Base-by-base conservation (phyloP, 2,329 filamentous ascomycete species). In the Penicillium corylophilum region DNA sequence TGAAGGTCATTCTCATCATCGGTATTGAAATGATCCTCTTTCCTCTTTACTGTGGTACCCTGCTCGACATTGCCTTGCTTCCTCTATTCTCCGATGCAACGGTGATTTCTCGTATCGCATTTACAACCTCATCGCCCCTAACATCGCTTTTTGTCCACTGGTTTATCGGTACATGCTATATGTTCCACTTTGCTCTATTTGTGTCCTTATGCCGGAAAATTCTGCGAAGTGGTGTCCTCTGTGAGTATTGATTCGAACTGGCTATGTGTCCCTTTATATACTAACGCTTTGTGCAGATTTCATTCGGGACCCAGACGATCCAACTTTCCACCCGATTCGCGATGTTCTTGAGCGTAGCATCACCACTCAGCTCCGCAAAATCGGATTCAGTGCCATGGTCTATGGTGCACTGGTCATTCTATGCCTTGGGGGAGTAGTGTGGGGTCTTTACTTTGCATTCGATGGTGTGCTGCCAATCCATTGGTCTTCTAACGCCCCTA, bases 191-290 rank as follows among this genome's bases (percentile, higher is more conserved):
- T 69, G 94, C 94, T 5, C 82, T 99, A 3, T 99, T 99, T 68
- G 94, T 99, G 16, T 95, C 92, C 50, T 97, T 99, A 92, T 99
- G 94, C 73, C 87, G 94, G 56, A 96, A 96, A 76, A 96, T 97
- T 53, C 89, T 99, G 87, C 87, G 94, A 57, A 90, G 85, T 61
- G 94, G 94, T 46, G 94, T 99, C 36, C 79, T 99, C 53, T 97
- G 87, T 90, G 78, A 82, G 86, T 80, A 40, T 26, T 38, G 20
- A 44, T 38, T 26, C 33, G 15, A 9, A 24, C 39, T n/a, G 22
- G 23, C 6, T 8, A 49, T 16, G 20, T 28, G 3, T 43, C 10
- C 38, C 9, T 16, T 40, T 1, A 2, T 4, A 23, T 35, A 10
- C 51, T 58, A 47, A 58, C 20, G 18, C 28, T 48, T 15, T 43